Conservation (phyloP, 2,329 filamentous ascomycete species). For the Trichoderma breve region DNA sequence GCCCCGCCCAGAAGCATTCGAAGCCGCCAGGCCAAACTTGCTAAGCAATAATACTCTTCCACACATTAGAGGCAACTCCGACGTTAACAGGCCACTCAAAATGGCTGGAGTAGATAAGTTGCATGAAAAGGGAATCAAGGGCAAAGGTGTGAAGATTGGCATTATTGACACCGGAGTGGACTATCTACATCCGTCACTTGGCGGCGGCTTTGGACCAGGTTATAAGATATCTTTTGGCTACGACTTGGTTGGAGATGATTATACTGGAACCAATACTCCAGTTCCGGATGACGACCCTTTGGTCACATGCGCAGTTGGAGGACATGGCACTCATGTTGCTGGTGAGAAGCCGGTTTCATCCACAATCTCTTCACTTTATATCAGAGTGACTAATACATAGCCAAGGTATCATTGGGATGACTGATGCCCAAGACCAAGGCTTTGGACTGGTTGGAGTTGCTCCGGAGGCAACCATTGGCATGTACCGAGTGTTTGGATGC, state of each 20-base stretch:
- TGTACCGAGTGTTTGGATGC: neutral
- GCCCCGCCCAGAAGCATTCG: constrained; percentile 27
- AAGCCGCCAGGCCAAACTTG: too few species aligned
- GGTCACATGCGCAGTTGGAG: neutral
- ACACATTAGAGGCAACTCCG: too few species aligned
- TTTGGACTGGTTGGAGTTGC: neutral
- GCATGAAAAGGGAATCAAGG: too few species aligned
- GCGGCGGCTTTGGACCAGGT: neutral
- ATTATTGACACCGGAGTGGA: neutral
- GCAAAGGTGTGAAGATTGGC: neutral
- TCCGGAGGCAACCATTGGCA: neutral
- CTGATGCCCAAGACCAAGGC: neutral
- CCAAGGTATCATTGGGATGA: neutral
- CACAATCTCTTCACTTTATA: neutral
- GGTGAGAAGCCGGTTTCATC: neutral
- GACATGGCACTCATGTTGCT: neutral
- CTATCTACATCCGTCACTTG: neutral
- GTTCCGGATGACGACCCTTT: neutral
- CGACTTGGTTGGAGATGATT: neutral
- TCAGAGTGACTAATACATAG: neutral
- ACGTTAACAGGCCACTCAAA: too few species aligned
- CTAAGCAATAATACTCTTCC: too few species aligned
- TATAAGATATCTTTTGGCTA: neutral
- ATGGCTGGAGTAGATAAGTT: too few species aligned
- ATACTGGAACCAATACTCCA: neutral